Percentiles rank a stretch among this genome's conserved stretches.
These are phyloP conservation scores for Colletotrichum ledebouriae DNA, from an alignment of 2,329 filamentous ascomycete genomes.

Conservation along the genomic window DNA sequence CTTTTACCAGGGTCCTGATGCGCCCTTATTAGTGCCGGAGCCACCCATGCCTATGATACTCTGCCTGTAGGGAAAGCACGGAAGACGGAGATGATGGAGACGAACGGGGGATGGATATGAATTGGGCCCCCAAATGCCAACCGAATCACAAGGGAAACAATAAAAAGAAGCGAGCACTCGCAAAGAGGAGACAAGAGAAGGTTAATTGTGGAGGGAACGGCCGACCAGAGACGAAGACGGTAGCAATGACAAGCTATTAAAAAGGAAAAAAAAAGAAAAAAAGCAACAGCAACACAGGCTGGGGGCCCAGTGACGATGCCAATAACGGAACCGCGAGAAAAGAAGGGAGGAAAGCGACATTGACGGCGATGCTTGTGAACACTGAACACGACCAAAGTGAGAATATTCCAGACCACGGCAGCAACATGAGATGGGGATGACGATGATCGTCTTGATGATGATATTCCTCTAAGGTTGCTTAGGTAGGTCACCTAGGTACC, in stretches of 20 bases:
- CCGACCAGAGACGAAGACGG: constrained; percentile 1
- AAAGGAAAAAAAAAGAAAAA: constrained; percentile 15
- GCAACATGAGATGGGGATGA: constrained; percentile 19
- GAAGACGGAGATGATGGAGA: constrained; percentile 38
- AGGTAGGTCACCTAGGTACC: too few relatives aligned
- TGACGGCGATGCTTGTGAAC: constrained; percentile 11
- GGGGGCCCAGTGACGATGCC: constrained; percentile 4
- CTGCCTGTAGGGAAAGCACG: constrained; percentile 30
- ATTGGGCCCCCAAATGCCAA: constrained; percentile 35
- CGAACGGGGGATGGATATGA: constrained; percentile 27
- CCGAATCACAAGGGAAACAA: constrained; percentile 18
- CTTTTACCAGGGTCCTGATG: constrained; percentile 34
- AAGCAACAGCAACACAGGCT: constrained; percentile 6
- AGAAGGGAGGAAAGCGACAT: constrained; percentile 10
- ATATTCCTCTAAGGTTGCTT: too few relatives aligned
- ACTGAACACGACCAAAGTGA: not conserved
- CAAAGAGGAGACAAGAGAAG: constrained; percentile 21
- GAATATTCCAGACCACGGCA: constrained; percentile 6
- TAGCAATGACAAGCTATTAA: constrained; percentile 7
- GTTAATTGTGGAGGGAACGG: constrained; percentile 18
- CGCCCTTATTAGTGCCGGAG: constrained; percentile 38
- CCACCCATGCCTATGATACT: constrained; percentile 35
- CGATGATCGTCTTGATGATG: not conserved
- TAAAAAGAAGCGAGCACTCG: constrained; percentile 8
- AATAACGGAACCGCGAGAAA: constrained; percentile 19